phyloP scores from a whole-genome alignment of 2,329 filamentous ascomycete genomes.

The Sarocladiaceae sp. region DNA sequence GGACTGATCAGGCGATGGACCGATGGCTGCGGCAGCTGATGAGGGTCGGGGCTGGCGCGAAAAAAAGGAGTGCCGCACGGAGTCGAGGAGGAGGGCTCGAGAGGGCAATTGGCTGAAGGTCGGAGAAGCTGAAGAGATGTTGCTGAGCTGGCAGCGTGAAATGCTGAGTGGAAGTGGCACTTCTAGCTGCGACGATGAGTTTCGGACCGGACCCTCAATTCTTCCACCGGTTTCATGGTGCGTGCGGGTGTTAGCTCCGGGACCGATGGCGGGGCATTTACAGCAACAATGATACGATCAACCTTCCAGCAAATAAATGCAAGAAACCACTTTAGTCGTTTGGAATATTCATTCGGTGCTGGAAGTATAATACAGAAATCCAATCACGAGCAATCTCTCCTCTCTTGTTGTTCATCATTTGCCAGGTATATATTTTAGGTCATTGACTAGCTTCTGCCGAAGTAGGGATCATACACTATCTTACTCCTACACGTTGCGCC shows the following conservation, averaged over 20 bases:
- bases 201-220: constrained; percentile 7
- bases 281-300: not conserved
- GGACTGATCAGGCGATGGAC: not conserved
- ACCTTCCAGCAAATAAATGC: too few relatives aligned
- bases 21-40: not conserved
- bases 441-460: not conserved
- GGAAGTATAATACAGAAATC: too few relatives aligned
- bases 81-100: not conserved
- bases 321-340: too few relatives aligned
- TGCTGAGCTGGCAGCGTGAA: not conserved
- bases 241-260: not conserved
- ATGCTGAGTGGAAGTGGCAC: not conserved
- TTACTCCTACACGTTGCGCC: too few relatives aligned
- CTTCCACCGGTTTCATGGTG: not conserved
- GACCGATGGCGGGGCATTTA: not conserved
- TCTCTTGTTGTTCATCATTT: too few relatives aligned
- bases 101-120: not conserved
- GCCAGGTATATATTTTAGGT: too few relatives aligned
- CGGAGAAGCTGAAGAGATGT: not conserved
- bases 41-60: not conserved
- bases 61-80: not conserved
- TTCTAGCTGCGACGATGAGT: constrained; percentile 5
- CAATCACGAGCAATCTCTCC: too few relatives aligned
- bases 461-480: not conserved
- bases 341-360: not conserved